Evolutionary conservation across 129 eudicot genomes (phyloP), one percentile per base, ranked within the genome.

Genomic region (Mikania micrantha): DNA sequence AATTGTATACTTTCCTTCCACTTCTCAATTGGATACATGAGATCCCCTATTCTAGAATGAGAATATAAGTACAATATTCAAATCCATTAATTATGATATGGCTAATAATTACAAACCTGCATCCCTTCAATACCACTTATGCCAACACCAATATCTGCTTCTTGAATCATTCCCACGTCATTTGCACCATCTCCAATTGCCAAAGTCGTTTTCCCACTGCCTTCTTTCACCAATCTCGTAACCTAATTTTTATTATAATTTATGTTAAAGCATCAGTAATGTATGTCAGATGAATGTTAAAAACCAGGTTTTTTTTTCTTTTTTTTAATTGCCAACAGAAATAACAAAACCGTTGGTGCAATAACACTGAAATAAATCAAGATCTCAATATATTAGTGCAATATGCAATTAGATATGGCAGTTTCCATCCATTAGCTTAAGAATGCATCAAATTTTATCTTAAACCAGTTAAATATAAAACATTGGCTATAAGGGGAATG

Each of bases 81-180:
- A n/a, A n/a, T n/a, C n/a, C n/a, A n/a, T n/a, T n/a, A n/a, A n/a
- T n/a, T n/a, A n/a, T n/a, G n/a, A n/a, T n/a, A n/a, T n/a, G n/a
- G n/a, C n/a, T n/a, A n/a, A n/a, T n/a, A n/a, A 62, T 27, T 57
- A 79, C 85, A 45, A 58, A 93, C 99, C 99, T 94, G 97, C 99
- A 89, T 94, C 67, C 99, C 99, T 85, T 94, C 99, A 19, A 82
- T 85, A 38, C 99, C 99, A 71, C 99, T 94, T 29, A 94, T 94
- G 72, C 99, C 99, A 68, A 94, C 95, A 61, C 99, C 97, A 61
- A 94, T 94, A 66, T 94, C 99, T n/a, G 97, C 99, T 84, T 89
- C 99, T 79, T 94, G 99, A 83, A 94, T 94, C 99, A 94, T 94
- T 70, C 97, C 97, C 44, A 94, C 99, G 75, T 94, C 99, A 83